These are phyloP conservation scores for barley (Hordeum vulgare) DNA, from an alignment of 176 grass and related monocot species.

Conservation along the genomic window DNA sequence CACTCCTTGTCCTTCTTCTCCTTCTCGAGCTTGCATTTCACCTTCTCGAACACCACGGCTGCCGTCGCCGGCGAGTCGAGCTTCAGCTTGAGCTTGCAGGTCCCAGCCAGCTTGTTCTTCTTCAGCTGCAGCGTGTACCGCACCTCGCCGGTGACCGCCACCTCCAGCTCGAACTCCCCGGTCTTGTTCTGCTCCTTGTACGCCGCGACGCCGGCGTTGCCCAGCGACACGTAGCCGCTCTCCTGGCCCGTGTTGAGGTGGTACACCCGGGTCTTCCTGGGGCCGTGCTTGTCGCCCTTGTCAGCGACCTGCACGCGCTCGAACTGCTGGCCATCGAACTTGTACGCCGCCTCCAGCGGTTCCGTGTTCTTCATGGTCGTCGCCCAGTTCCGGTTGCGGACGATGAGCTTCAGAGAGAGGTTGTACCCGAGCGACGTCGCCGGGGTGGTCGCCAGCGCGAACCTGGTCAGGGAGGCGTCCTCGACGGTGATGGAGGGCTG, in stretches of 20 bases:
- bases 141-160: neutral
- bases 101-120: neutral
- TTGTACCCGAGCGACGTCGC: neutral
- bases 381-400: neutral
- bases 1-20: neutral
- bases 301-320: neutral
- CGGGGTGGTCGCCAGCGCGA: neutral
- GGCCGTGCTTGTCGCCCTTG: neutral
- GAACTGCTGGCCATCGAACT: neutral
- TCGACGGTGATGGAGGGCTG: neutral
- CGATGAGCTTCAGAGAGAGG: neutral
- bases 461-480: neutral
- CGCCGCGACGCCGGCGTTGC: neutral
- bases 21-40: neutral
- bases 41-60: neutral
- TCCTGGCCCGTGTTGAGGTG: neutral
- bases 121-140: neutral
- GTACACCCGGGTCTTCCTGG: neutral
- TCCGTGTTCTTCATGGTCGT: neutral
- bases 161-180: neutral
- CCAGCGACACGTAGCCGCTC: neutral
- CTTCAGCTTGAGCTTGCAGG: neutral
- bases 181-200: neutral
- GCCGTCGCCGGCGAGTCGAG: neutral
- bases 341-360: neutral